These are phyloP conservation scores for Eucalyptus erythrocorys DNA, from an alignment of 345 rosid species.

Conservation along the genomic window DNA sequence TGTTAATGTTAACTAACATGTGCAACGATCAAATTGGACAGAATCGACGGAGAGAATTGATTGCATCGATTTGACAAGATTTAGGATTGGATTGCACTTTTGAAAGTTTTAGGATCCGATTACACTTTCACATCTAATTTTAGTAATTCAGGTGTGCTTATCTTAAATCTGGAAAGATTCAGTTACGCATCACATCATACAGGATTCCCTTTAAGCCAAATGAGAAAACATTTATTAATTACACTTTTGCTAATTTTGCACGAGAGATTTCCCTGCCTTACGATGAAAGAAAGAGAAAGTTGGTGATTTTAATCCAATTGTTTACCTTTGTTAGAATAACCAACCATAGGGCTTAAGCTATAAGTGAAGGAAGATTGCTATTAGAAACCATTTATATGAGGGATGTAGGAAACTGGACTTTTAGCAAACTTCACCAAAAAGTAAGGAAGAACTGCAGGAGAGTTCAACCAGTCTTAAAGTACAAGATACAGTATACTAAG, in stretches of 20 bases:
- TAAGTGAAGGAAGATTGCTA: background rate
- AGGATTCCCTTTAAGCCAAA: background rate
- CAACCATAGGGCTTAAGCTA: background rate
- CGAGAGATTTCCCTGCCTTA: background rate
- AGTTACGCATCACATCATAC: background rate
- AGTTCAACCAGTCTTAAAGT: background rate
- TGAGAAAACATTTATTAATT: background rate
- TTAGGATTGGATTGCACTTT: background rate
- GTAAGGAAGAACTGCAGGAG: background rate
- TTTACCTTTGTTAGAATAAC: background rate
- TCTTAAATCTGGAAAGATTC: background rate
- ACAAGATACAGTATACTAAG: background rate
- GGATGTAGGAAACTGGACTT: background rate
- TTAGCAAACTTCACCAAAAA: background rate
- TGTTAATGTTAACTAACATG: background rate
- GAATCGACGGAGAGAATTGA: background rate
- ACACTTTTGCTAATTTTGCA: background rate
- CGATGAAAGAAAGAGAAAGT: background rate
- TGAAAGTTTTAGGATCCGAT: background rate
- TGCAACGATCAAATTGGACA: background rate
- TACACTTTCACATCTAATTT: background rate
- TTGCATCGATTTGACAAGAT: background rate
- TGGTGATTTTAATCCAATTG: background rate
- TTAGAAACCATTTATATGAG: background rate
- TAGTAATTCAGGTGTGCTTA: background rate